Base-by-base conservation (phyloP, 2,329 filamentous ascomycete species). In the Nectriaceae sp. region DNA sequence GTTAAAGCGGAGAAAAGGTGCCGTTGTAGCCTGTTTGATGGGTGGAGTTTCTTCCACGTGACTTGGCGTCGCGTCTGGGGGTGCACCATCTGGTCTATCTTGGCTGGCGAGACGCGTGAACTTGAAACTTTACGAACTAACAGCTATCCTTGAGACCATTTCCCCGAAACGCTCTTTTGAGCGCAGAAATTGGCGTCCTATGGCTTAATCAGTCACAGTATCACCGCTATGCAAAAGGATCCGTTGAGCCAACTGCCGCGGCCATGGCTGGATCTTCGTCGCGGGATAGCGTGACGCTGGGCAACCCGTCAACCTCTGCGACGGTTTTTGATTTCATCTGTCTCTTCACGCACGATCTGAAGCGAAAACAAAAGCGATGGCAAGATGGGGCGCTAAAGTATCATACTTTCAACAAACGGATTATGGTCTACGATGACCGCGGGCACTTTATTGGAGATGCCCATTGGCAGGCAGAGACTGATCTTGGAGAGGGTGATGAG, bases 301-400 rank as follows among this genome's bases (percentile, higher is more conserved):
- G 20, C 21, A 21, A 47, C 3, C 16, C 29, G 5, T 54, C 61
- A 15, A 59, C 62, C 3, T 87, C 85, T 18, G 90, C 91, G 2
- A 77, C 82, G 0, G 90, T 97, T 33, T 75, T 88, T 63, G 90
- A 95, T 63, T 95, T 87, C 68, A 79, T 83, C 53, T 97, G 92
- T 67, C 83, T 97, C 4, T 97, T 89, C 70, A 95, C 91, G 2
- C 84, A 89, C 65, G 92, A 97, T 65, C 68, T 96, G 36, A 84
- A 85, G 43, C 84, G 89, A 47, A 97, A 97, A 72, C 85, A 90
- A 59, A 97, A 97, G 67, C 79, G 89, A 52, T 97, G 92, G 92
- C 90, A 96, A 63, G 92, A 97, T 85, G 92, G 93, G 29, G 84
- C 84, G 43, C 80, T 97, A 52, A 88, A 87, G 55, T 96, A 87